Base-by-base conservation (phyloP, 2,329 filamentous ascomycete species). In the Penicillium italicum region DNA sequence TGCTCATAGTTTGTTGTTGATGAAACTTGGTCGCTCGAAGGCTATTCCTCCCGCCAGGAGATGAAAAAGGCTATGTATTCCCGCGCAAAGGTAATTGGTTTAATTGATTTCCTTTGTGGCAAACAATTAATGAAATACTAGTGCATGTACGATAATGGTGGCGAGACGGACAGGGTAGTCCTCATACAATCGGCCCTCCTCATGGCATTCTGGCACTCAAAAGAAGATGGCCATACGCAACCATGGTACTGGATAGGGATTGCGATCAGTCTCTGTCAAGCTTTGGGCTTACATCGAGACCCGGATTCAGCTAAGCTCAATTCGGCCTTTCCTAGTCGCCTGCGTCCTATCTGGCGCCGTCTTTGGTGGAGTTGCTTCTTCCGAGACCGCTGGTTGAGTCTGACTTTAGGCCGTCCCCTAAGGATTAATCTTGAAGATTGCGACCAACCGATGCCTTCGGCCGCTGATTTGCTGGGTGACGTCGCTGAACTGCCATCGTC, bases 231-330 rank as follows among this genome's bases (percentile, higher is more conserved):
- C 51, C 69, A 75, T 10, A 69, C 68, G 10, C 72, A 76, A 10
- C 71, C 76, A 0, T 79, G 76, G 76, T 75, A 79, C 51, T 79
- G 77, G 76, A 74, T 72, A 4, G 75, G 77, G 16, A 69, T 76
- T 24, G 75, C 77, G 5, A 74, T 79, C 46, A 71, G 67, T 28
- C 67, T 79, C 2, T 74, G 72, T n/a, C 76, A 79, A 30, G 75
- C 72, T 2, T 68, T 77, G 2, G 77, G 77, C 0, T 65, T 79
- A 0, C 76, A 79, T 57, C 72, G 72, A 37, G 34, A 37, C 12
- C n/a, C 34, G 34, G 34, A 37, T 20, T 37, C 34, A 37, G 34
- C 34, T n/a, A 37, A 37, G 9, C 3, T 37, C 9, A 37, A 37
- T 37, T 37, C 34, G 4, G 34, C 34, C 9, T 37, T 48, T 61